These are phyloP conservation scores for Cryptococcus hybrid DNA, from an alignment of 1,284 basidiomycete species.

Conservation along the genomic window DNA sequence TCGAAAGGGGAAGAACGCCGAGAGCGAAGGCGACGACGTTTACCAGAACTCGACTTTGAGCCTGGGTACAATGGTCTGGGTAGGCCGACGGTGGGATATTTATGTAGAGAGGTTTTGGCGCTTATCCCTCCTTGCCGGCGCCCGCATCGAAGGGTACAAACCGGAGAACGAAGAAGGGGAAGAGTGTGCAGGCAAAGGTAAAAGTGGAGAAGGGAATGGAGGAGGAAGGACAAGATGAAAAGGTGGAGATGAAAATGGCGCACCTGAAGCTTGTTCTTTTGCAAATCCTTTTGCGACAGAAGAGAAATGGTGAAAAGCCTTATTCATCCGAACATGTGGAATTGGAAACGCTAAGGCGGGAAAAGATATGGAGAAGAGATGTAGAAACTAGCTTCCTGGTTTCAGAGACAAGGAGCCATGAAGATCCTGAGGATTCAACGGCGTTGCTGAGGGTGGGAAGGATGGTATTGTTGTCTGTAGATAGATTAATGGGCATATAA, in stretches of 20 bases:
- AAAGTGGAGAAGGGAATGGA: neutral
- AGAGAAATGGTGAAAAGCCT: neutral
- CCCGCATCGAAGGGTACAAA: no score
- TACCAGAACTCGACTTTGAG: neutral
- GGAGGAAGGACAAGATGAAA: neutral
- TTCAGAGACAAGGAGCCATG: no score
- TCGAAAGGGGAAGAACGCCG: conserved; percentile 3
- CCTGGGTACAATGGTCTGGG: neutral
- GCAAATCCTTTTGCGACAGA: neutral
- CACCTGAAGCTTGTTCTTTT: neutral
- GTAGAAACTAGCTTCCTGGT: neutral
- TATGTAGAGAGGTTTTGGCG: neutral
- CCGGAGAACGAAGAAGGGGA: neutral
- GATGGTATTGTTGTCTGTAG: no score
- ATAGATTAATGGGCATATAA: no score
- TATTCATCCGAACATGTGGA: neutral
- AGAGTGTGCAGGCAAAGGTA: neutral
- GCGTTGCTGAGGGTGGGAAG: no score
- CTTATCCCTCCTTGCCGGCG: neutral
- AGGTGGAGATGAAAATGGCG: neutral
- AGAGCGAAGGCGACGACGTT: neutral
- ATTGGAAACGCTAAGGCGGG: neutral
- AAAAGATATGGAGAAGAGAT: neutral
- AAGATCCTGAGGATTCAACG: no score
- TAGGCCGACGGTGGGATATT: conserved; percentile 2